phyloP scores from a whole-genome alignment of 371 early-diverging fungal genomes.

The Rhizopus sp. region DNA sequence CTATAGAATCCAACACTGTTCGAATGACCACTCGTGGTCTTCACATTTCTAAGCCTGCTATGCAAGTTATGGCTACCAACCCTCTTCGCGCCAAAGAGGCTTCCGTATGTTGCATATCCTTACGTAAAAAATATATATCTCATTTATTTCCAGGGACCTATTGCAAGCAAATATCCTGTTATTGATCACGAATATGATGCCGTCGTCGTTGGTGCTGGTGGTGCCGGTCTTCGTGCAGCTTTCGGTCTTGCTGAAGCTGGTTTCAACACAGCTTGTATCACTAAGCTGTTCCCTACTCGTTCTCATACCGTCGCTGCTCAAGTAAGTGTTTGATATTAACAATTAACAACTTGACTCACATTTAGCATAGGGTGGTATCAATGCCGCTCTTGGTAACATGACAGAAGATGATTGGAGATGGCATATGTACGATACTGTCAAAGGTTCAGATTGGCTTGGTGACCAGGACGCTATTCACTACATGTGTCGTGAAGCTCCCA shows the following conservation, averaged over 20 bases:
- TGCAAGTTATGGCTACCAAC: slow-evolving; percentile 70
- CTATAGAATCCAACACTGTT: slow-evolving; percentile 16
- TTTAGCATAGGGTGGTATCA: slow-evolving; percentile 86
- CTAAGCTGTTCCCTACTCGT: slow-evolving; percentile 98
- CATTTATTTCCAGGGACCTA: slow-evolving; percentile 43
- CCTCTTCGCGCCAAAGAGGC: slow-evolving; percentile 75
- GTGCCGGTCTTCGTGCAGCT: slow-evolving; percentile 97
- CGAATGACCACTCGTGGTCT: slow-evolving; percentile 28
- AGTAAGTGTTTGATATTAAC: slow-evolving; percentile 37
- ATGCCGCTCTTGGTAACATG: slow-evolving; percentile 99
- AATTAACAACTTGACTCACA: neutral
- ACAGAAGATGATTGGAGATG: slow-evolving; percentile 99
- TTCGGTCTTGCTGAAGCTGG: slow-evolving; percentile 98
- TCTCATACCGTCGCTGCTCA: slow-evolving; percentile 99
- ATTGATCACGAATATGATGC: slow-evolving; percentile 98
- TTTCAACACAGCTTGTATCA: slow-evolving; percentile 97
- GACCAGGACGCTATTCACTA: slow-evolving; percentile 99
- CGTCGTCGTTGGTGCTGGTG: slow-evolving; percentile 98
- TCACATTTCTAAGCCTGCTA: slow-evolving; percentile 55
- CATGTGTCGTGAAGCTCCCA: slow-evolving; percentile 97
- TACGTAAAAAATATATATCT: neutral
- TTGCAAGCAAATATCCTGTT: slow-evolving; percentile 84
- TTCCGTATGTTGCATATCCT: slow-evolving; percentile 42
- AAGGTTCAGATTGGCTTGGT: slow-evolving; percentile 98
- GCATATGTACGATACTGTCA: slow-evolving; percentile 99